Conservation (phyloP, 345 rosid species). For the Odontarrhena argentea region DNA sequence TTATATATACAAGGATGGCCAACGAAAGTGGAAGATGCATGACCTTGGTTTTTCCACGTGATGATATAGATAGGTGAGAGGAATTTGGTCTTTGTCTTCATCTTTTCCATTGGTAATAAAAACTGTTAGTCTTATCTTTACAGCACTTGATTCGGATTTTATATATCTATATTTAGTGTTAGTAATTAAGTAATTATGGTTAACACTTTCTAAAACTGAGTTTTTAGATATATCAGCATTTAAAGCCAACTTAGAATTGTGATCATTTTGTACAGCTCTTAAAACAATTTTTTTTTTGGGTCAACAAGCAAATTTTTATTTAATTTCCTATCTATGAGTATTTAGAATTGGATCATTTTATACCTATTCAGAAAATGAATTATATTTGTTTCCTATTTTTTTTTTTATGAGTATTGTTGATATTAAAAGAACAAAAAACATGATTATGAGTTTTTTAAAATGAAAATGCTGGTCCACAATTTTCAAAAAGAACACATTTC, state of each 20-base stretch:
- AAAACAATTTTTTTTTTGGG: background rate
- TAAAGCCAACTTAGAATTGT: background rate
- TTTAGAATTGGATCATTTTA: too few species aligned
- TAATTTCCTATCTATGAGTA: too few species aligned
- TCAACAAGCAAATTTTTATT: too few species aligned
- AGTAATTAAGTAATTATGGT: background rate
- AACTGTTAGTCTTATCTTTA: conserved; percentile 23
- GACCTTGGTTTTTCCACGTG: conserved; percentile 29
- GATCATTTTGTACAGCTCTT: background rate
- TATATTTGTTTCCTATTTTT: too few species aligned
- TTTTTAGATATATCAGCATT: background rate
- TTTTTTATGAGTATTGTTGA: too few species aligned
- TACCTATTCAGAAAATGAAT: too few species aligned
- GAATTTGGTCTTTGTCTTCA: conserved; percentile 12
- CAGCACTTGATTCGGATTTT: conserved; percentile 28
- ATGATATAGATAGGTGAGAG: conserved; percentile 4
- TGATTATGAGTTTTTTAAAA: too few species aligned
- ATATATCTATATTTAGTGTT: background rate
- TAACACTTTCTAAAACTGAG: background rate
- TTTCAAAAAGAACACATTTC: too few species aligned
- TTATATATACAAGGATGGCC: conserved; percentile 27
- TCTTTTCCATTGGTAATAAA: conserved; percentile 9
- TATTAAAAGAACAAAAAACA: too few species aligned
- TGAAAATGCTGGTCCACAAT: too few species aligned
- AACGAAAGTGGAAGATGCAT: conserved; percentile 31